Percentiles rank a stretch among this genome's conserved stretches.
phyloP scores from a whole-genome alignment of 768 basidiomycete species.

The Fomitopsis pulvina region DNA sequence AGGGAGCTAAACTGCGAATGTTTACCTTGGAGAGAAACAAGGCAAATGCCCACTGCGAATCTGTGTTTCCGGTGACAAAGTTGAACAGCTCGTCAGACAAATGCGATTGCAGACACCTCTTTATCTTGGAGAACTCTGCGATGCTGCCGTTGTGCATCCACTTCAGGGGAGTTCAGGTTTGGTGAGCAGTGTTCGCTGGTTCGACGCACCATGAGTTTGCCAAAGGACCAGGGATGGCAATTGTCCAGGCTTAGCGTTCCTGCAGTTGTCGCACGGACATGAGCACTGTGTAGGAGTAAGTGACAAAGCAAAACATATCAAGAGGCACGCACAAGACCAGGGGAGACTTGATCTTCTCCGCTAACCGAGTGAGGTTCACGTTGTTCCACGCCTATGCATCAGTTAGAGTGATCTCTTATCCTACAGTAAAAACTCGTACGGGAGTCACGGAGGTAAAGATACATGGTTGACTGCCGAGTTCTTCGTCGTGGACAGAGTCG shows the following conservation, averaged over 20 bases:
- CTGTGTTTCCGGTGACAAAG: conserved; percentile 89
- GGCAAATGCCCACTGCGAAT: conserved; percentile 98
- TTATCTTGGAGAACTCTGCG: conserved; percentile 73
- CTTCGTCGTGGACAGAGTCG: conserved; percentile 77
- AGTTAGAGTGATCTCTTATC: background rate
- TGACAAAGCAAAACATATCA: background rate
- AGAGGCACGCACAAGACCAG: conserved; percentile 73
- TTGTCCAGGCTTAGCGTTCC: conserved; percentile 90
- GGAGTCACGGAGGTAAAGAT: conserved; percentile 95
- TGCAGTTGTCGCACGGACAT: conserved; percentile 91
- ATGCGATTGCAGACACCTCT: conserved; percentile 68
- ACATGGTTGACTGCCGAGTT: conserved; percentile 83
- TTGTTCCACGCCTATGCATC: conserved; percentile 87
- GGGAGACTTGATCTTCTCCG: conserved; percentile 95
- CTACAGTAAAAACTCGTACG: conserved; percentile 37
- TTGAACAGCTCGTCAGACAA: conserved; percentile 83
- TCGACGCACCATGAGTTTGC: conserved; percentile 76
- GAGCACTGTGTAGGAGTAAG: conserved; percentile 45
- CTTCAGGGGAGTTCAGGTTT: conserved; percentile 34
- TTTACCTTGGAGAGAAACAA: conserved; percentile 77
- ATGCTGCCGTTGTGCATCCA: conserved; percentile 99
- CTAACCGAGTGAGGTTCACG: conserved; percentile 84
- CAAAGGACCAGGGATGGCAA: conserved; percentile 91
- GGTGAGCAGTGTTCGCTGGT: background rate
- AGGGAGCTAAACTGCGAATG: background rate